Base-by-base conservation (phyloP, 768 basidiomycete species). In the Coprinopsis cinerea region DNA sequence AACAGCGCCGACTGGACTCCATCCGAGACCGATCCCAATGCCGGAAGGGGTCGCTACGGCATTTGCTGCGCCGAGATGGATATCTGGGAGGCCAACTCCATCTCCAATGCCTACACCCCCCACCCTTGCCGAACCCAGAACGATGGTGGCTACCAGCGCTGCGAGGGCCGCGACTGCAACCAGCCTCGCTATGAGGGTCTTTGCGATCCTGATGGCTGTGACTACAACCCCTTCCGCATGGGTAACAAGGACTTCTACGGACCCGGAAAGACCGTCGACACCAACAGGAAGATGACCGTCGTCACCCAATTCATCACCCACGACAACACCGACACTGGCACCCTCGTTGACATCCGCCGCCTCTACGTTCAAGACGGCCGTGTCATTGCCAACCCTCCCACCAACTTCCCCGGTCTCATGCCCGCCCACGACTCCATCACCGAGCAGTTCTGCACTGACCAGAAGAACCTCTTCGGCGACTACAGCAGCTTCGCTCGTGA, bases 1-100 rank as follows among this genome's bases (percentile, higher is more conserved):
- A 45, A 45, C 44, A 32, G 25, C n/a, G 44, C n/a, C 4, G 68
- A 63, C 75, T 64, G 61, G 63, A 39, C 36, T 6, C 51, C 56
- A 2, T 53, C 59, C 11, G 17, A 43, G 26, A 56, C 46, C 52
- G 57, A 61, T 26, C 26, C 39, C 41, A 59, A 59, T 28, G 57
- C 59, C 2, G 59, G 57, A 32, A 49, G 46, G 14, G 59, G 57
- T 17, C 40, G 48, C 26, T 57, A 48, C 47, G 57, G 57, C 17
- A 51, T 53, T 28, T 61, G 57, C 55, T 61, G 57, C 41, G 53
- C 54, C 28, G 57, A 61, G 53, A 61, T 59, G 60, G 58, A 61
- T 50, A 53, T 61, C 52, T 59, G 56, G 58, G 58, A 59, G 47
- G 59, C 56, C 41, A 61, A 61, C 48, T 57, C 56, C n/a, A 51